A percentile compares a stretch with the other conserved stretches of the same genome.
These are phyloP conservation scores for Camelina laxa DNA, from an alignment of 345 rosid species.

Conservation along the genomic window DNA sequence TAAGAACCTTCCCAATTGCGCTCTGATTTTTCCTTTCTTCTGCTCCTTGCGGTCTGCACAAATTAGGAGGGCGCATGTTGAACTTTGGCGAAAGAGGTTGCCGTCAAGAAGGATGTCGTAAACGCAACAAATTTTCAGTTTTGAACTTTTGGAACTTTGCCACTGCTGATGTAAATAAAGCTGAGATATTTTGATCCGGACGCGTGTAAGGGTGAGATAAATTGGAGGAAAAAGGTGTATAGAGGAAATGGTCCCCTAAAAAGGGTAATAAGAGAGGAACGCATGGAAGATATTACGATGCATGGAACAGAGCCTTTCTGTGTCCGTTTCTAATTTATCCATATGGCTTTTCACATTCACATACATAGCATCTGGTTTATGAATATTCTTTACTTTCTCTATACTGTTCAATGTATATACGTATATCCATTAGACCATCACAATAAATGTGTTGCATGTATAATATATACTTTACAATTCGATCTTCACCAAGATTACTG, in stretches of 20 bases:
- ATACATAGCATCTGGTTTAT: slow-evolving; percentile 28
- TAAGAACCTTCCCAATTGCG: too few relatives aligned
- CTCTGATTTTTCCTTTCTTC: too few relatives aligned
- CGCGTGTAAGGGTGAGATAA: slow-evolving; percentile 39
- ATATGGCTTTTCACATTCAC: slow-evolving; percentile 13
- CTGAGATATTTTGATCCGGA: slow-evolving; percentile 24
- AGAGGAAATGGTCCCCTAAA: slow-evolving; percentile 40
- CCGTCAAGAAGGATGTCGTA: too few relatives aligned
- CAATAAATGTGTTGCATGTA: not conserved
- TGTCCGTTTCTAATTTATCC: slow-evolving; percentile 28
- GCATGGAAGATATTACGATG: slow-evolving; percentile 22
- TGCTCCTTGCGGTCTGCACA: too few relatives aligned
- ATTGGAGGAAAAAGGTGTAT: slow-evolving; percentile 31
- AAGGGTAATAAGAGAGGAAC: slow-evolving; percentile 21
- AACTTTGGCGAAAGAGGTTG: too few relatives aligned
- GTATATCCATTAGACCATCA: not conserved
- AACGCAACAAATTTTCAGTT: too few relatives aligned
- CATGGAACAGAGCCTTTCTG: slow-evolving; percentile 34
- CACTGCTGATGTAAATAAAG: too few relatives aligned
- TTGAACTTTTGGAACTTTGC: too few relatives aligned
- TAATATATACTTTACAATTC: not conserved
- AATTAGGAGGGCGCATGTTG: too few relatives aligned
- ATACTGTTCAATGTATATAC: slow-evolving; percentile 25
- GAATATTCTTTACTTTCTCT: slow-evolving; percentile 34
- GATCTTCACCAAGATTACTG: not conserved